phyloP scores from a whole-genome alignment of 805 yeast genomes.

The Debaryomyces tyrocola region DNA sequence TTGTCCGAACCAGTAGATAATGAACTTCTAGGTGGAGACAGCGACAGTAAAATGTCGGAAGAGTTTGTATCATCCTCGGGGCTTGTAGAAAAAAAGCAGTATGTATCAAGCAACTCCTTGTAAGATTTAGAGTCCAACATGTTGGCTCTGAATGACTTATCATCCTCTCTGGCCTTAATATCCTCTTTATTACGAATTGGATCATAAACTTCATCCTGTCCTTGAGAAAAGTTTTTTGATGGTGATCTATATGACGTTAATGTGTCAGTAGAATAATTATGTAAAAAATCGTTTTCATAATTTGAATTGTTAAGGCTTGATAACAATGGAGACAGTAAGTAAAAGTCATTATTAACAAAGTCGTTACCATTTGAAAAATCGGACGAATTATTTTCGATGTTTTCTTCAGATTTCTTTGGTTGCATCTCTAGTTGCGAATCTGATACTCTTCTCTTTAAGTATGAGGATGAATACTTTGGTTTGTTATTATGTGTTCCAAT shows the following conservation, averaged over 20 bases:
- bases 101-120: slow-evolving; percentile 55
- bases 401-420: not conserved
- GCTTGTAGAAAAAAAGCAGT: slow-evolving; percentile 52
- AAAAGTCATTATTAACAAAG: slow-evolving; percentile 34
- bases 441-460: slow-evolving; percentile 31
- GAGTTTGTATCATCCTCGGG: slow-evolving; percentile 1
- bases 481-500: slow-evolving; percentile 20
- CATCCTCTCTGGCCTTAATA: not conserved
- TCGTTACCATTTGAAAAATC: slow-evolving; percentile 19
- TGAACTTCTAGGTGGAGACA: no score
- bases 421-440: slow-evolving; percentile 21
- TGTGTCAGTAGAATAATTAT: slow-evolving; percentile 1
- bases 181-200: not conserved
- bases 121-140: slow-evolving; percentile 51
- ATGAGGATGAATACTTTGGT: slow-evolving; percentile 42
- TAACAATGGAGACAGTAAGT: slow-evolving; percentile 37
- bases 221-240: not conserved
- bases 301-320: slow-evolving; percentile 18
- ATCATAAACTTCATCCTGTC: not conserved
- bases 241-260: not conserved
- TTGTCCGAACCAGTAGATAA: no score
- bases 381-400: slow-evolving; percentile 8
- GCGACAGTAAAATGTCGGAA: no score
- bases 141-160: slow-evolving; percentile 20
- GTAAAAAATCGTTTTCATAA: slow-evolving; percentile 3